Conservation (phyloP, 2,329 filamentous ascomycete genomes). For the Onygena corvina region DNA sequence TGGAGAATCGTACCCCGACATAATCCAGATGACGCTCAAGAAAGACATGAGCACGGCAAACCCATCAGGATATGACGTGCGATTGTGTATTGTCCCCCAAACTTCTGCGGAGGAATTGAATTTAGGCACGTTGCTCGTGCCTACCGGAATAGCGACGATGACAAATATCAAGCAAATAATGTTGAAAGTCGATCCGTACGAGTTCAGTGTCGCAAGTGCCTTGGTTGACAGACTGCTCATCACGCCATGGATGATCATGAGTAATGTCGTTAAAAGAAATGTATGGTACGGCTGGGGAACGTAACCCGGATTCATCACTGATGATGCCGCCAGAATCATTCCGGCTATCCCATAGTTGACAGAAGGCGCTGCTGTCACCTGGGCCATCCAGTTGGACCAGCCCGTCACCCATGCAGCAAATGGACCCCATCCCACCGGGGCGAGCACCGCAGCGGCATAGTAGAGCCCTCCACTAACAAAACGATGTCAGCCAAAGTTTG, state of each 20-base stretch:
- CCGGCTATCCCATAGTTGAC: slow-evolving; percentile 55
- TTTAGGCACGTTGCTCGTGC: slow-evolving; percentile 44
- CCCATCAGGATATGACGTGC: slow-evolving; percentile 56
- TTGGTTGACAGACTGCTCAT: slow-evolving; percentile 60
- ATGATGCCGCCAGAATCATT: slow-evolving; percentile 60
- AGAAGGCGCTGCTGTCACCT: slow-evolving; percentile 53
- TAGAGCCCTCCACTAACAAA: slow-evolving; percentile 51
- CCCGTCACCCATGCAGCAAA: slow-evolving; percentile 58
- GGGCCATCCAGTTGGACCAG: slow-evolving; percentile 59
- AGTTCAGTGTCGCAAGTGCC: slow-evolving; percentile 60
- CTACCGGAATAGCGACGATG: slow-evolving; percentile 56
- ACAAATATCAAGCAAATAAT: slow-evolving; percentile 54
- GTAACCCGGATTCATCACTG: slow-evolving; percentile 56
- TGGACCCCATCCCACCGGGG: slow-evolving; percentile 53
- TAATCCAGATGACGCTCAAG: slow-evolving; percentile 58
- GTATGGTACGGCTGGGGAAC: slow-evolving; percentile 53
- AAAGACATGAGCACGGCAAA: slow-evolving; percentile 60
- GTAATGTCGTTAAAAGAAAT: slow-evolving; percentile 53
- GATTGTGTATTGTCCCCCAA: slow-evolving; percentile 54
- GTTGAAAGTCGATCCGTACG: slow-evolving; percentile 58
- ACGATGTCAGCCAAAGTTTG: neutral
- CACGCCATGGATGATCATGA: slow-evolving; percentile 55
- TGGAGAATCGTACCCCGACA: slow-evolving; percentile 54
- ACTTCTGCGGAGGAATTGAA: slow-evolving; percentile 49
- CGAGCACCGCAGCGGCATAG: slow-evolving; percentile 60